Percentiles rank a stretch among this genome's conserved stretches.
Evolutionary conservation across 257 asterid species (phyloP).

Genomic region (Penstemon barbatus): DNA sequence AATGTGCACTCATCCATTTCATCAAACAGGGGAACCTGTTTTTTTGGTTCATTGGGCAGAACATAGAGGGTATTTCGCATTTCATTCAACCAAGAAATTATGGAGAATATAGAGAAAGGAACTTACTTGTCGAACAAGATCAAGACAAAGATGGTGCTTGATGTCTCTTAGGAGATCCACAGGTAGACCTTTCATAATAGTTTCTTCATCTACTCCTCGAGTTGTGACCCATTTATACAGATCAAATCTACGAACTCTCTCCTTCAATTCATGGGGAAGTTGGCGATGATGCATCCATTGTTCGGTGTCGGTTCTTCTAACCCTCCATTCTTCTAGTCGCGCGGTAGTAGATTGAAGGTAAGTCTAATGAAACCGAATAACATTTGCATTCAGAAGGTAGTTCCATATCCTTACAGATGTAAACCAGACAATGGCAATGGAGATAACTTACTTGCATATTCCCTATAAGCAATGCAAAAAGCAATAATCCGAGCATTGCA

Average conservation of each 20-base stretch:
- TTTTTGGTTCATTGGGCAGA: not conserved
- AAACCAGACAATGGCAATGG: not conserved
- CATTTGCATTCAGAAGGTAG: not conserved
- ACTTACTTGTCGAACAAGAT: constrained; percentile 71
- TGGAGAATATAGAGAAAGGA: not conserved
- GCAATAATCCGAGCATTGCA: constrained; percentile 67
- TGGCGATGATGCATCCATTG: constrained; percentile 78
- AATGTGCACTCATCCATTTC: constrained; percentile 62
- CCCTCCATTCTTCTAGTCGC: constrained; percentile 77
- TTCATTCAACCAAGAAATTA: no score
- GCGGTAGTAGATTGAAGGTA: constrained; percentile 59
- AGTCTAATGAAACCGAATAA: constrained; percentile 30
- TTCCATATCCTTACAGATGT: not conserved
- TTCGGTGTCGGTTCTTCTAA: constrained; percentile 59
- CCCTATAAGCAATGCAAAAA: constrained; percentile 70
- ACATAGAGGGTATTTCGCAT: no score
- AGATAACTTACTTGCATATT: constrained; percentile 67
- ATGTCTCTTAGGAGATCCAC: constrained; percentile 67
- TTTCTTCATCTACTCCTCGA: constrained; percentile 67
- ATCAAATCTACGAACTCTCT: constrained; percentile 55
- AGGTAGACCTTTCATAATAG: constrained; percentile 50
- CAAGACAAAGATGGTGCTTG: constrained; percentile 68
- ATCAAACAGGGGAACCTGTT: constrained; percentile 63
- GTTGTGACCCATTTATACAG: constrained; percentile 60
- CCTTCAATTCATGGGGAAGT: constrained; percentile 57